phyloP scores from a whole-genome alignment of 495 filamentous ascomycete genomes.

The Hypoxylon crocopeplum region DNA sequence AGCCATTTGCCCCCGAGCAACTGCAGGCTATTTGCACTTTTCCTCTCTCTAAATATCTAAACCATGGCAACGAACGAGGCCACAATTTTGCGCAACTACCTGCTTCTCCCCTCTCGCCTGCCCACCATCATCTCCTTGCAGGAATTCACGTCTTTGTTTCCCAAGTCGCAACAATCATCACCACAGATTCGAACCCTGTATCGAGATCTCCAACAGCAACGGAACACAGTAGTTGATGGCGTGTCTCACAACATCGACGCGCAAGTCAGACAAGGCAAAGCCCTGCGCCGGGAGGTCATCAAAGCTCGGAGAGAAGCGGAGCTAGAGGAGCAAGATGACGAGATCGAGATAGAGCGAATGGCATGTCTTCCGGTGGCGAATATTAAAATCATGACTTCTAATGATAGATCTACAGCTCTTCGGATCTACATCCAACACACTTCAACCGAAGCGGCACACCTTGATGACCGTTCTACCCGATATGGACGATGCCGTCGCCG shows the following conservation, averaged over 20 bases:
- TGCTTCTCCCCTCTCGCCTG: conserved; percentile 76
- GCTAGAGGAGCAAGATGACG: conserved; percentile 64
- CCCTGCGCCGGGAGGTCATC: conserved; percentile 66
- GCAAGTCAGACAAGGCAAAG: conserved; percentile 69
- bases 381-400: background rate
- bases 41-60: background rate
- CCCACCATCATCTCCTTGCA: conserved; percentile 74
- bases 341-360: conserved; percentile 74
- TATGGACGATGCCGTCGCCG: conserved; percentile 69
- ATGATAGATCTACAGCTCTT: conserved; percentile 60
- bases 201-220: conserved; percentile 74
- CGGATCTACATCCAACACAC: conserved; percentile 57
- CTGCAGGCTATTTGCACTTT: background rate
- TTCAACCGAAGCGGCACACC: conserved; percentile 59
- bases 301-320: conserved; percentile 61
- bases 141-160: conserved; percentile 80
- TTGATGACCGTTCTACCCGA: conserved; percentile 68
- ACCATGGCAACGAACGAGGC: conserved; percentile 75
- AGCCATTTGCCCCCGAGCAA: too few species aligned
- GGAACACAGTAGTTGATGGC: conserved; percentile 70
- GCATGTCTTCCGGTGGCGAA: conserved; percentile 49
- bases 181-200: conserved; percentile 79
- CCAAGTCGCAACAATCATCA: conserved; percentile 68
- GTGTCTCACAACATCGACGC: conserved; percentile 71
- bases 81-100: conserved; percentile 76